phyloP scores from a whole-genome alignment of 1,284 basidiomycete species.

The Rhodotorula mucilaginosa region DNA sequence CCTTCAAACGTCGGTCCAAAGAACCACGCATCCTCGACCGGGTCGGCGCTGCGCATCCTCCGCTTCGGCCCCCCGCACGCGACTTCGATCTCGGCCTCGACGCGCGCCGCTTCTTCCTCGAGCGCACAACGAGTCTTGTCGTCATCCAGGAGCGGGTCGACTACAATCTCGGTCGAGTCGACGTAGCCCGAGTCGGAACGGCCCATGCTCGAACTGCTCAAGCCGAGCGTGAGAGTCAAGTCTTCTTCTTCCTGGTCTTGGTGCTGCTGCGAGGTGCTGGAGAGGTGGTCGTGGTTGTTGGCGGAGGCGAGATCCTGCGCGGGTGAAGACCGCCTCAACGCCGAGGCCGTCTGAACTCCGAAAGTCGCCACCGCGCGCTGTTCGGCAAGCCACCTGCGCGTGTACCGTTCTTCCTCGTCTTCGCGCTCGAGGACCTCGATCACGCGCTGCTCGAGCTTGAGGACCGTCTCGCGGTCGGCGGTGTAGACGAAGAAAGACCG shows the following conservation, averaged over 20 bases:
- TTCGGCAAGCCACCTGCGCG: constrained; percentile 24
- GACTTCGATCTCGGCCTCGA: constrained; percentile 9
- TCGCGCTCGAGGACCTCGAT: constrained; percentile 24
- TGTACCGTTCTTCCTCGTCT: constrained; percentile 27
- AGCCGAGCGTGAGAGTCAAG: background rate
- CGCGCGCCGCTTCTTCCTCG: constrained; percentile 9
- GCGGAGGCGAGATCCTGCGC: background rate
- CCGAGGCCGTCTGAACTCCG: background rate
- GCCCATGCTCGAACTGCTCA: constrained; percentile 30
- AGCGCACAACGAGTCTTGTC: constrained; percentile 2
- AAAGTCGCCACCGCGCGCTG: constrained; percentile 8
- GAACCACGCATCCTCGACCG: constrained; percentile 72
- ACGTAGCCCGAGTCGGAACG: constrained; percentile 38
- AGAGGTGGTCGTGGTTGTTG: too few species aligned
- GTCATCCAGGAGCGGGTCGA: background rate
- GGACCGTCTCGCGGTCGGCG: constrained; percentile 55
- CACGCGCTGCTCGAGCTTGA: constrained; percentile 32
- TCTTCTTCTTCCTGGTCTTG: background rate
- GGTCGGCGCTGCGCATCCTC: constrained; percentile 25
- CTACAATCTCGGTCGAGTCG: constrained; percentile 13
- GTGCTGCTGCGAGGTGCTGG: background rate
- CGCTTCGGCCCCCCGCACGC: constrained; percentile 1
- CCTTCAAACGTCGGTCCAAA: constrained; percentile 89
- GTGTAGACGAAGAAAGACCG: constrained; percentile 88
- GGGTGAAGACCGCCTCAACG: background rate